Percentiles rank a stretch among this genome's conserved stretches.
Conservation (phyloP, 805 yeast genomes). For the Torulaspora maleeae region DNA sequence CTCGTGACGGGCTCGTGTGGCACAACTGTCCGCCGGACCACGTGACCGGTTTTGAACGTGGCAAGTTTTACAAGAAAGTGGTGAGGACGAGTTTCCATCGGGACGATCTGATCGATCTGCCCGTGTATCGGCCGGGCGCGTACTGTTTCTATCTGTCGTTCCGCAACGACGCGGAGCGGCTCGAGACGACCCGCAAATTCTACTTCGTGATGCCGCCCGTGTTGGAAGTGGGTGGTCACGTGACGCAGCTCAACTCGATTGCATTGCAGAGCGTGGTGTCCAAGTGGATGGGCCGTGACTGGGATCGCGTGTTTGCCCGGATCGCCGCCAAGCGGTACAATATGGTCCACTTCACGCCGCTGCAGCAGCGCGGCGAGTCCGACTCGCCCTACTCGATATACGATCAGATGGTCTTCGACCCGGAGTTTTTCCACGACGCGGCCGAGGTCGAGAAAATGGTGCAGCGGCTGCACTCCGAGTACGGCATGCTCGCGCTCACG, state of each 20-base stretch:
- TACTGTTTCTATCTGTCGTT: conserved; percentile 70
- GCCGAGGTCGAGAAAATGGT: conserved; percentile 54
- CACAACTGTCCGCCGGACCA: conserved; percentile 60
- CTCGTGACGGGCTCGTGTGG: conserved; percentile 67
- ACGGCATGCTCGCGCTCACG: conserved; percentile 70
- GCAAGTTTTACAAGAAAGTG: conserved; percentile 47
- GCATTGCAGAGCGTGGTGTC: conserved; percentile 82
- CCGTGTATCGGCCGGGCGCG: conserved; percentile 70
- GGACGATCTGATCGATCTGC: conserved; percentile 57
- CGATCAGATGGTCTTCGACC: conserved; percentile 80
- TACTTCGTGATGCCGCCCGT: conserved; percentile 81
- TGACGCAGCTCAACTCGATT: conserved; percentile 69
- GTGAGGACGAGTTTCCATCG: conserved; percentile 56
- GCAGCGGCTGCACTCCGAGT: conserved; percentile 44
- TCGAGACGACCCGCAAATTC: conserved; percentile 52
- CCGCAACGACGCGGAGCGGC: conserved; percentile 34
- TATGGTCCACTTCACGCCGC: conserved; percentile 94
- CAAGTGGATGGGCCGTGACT: conserved; percentile 82
- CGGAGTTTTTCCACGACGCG: conserved; percentile 50
- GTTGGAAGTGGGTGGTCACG: conserved; percentile 50
- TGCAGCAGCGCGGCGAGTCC: conserved; percentile 83
- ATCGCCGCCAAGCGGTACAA: conserved; percentile 78
- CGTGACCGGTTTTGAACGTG: conserved; percentile 48
- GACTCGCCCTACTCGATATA: conserved; percentile 89
- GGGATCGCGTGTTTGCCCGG: conserved; percentile 62